phyloP scores from a whole-genome alignment of 2,329 filamentous ascomycete genomes.

The Aspergillus flavus region DNA sequence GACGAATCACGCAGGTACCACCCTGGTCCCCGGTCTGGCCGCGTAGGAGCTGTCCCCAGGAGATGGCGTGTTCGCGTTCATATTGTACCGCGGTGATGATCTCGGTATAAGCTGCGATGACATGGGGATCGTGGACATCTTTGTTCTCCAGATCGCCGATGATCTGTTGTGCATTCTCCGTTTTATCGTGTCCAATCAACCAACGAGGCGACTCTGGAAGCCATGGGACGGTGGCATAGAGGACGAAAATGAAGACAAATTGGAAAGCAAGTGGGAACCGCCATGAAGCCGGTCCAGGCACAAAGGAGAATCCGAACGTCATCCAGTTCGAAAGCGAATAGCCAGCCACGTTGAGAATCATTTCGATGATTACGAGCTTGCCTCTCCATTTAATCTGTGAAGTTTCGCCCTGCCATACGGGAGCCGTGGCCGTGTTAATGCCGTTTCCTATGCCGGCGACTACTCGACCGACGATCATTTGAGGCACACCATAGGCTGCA shows the following conservation, averaged over 20 bases:
- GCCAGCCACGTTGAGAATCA: conserved; percentile 33
- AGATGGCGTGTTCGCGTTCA: conserved; percentile 52
- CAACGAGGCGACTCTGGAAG: conserved; percentile 39
- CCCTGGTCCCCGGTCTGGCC: conserved; percentile 37
- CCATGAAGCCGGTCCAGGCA: conserved; percentile 36
- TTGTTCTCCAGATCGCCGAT: conserved; percentile 38
- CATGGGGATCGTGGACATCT: conserved; percentile 42
- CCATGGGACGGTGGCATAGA: conserved; percentile 34
- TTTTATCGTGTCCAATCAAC: conserved; percentile 22
- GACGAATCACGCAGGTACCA: conserved; percentile 41
- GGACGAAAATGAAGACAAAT: conserved; percentile 30
- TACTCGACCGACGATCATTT: conserved; percentile 56
- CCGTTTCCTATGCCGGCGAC: conserved; percentile 31
- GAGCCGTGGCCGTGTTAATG: conserved; percentile 53
- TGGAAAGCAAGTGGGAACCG: conserved; percentile 35
- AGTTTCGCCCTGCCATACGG: conserved; percentile 55
- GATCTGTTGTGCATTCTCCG: conserved; percentile 46
- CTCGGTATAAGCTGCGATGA: conserved; percentile 46
- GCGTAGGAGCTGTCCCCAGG: conserved; percentile 53
- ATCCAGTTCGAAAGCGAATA: conserved; percentile 50
- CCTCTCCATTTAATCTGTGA: conserved; percentile 41
- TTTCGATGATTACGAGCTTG: conserved; percentile 33
- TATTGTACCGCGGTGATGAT: conserved; percentile 54
- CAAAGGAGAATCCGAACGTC: conserved; percentile 47
- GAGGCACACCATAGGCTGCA: conserved; percentile 46